Base-by-base conservation (phyloP, 1,284 basidiomycete genomes). In the Trichosporon asahii region DNA sequence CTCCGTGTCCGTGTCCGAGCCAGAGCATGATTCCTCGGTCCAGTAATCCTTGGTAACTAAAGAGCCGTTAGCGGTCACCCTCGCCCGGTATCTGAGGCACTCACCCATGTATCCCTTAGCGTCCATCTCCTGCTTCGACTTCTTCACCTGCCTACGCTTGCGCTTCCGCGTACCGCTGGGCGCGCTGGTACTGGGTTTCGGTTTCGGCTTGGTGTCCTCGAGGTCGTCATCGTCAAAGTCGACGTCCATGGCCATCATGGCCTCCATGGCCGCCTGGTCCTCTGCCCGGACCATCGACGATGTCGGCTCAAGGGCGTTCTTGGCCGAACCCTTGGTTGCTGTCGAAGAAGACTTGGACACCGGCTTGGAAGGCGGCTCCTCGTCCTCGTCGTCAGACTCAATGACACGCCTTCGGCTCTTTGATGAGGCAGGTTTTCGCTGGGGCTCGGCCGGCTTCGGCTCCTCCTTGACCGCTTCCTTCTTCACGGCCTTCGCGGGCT, bases 181-280 rank as follows among this genome's bases (percentile, higher is more conserved):
- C n/a, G n/a, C n/a, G n/a, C n/a, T 61, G 21, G 64, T 57, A 3
- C 18, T 31, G 18, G 67, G 64, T 27, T 70, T 57, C 35, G 64
- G 35, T 14, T 33, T n/a, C 65, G 21, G n/a, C 53, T 64, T 53
- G 1, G 25, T 40, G 23, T 67, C 66, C 9, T 64, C 64, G 15
- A 66, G 70, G 8, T 68, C 70, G 6, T 68, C 66, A 23, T 82
- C 65, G 27, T 76, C 72, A 37, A 71, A 68, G 68, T 80, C 79
- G 68, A 79, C 69, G 64, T 78, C 78, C 80, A 81, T 82, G 5
- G 70, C 74, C 78, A 81, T 78, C 77, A 82, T 82, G 11, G 80
- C 81, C 68, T 78, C 79, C 77, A 82, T 79, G 0, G 80, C 81
- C n/a, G 77, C 78, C 60, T 73, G 69, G 65, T 82, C 81, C 23